phyloP scores from a whole-genome alignment of 805 yeast genomes.

The Cyberlindnera misumaiensis region DNA sequence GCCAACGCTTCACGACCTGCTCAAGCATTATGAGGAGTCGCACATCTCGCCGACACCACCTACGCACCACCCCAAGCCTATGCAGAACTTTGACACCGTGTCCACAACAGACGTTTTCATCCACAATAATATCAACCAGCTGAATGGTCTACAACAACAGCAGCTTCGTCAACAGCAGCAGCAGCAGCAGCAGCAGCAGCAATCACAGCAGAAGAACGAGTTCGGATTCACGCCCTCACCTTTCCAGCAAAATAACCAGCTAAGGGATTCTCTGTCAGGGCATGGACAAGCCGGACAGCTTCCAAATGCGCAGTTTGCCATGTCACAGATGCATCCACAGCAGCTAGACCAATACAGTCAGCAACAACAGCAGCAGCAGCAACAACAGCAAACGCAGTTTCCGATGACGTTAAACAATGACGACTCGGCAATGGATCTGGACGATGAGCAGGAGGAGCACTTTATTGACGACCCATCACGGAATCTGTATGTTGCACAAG shows the following conservation, averaged over 20 bases:
- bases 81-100: constrained; percentile 77
- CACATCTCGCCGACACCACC: constrained; percentile 70
- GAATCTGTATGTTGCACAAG: constrained; percentile 87
- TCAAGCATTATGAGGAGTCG: constrained; percentile 93
- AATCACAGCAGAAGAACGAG: constrained; percentile 21
- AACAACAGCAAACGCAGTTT: constrained; percentile 21
- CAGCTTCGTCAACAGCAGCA: constrained; percentile 18
- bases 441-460: constrained; percentile 59
- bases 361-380: constrained; percentile 9
- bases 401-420: constrained; percentile 28
- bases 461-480: constrained; percentile 97
- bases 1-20: constrained; percentile 88
- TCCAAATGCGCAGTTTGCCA: constrained; percentile 12
- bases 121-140: constrained; percentile 24
- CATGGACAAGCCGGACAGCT: constrained; percentile 8
- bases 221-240: constrained; percentile 13
- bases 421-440: constrained; percentile 27
- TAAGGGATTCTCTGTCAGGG: neutral
- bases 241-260: constrained; percentile 17
- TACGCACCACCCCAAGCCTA: constrained; percentile 37
- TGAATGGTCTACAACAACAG: constrained; percentile 13
- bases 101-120: constrained; percentile 90
- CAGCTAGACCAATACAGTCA: constrained; percentile 3
- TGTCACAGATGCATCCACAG: constrained; percentile 17
- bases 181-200: constrained; percentile 12